Conservation (phyloP, 2,329 filamentous ascomycete genomes). For the Sarocladiaceae sp. region DNA sequence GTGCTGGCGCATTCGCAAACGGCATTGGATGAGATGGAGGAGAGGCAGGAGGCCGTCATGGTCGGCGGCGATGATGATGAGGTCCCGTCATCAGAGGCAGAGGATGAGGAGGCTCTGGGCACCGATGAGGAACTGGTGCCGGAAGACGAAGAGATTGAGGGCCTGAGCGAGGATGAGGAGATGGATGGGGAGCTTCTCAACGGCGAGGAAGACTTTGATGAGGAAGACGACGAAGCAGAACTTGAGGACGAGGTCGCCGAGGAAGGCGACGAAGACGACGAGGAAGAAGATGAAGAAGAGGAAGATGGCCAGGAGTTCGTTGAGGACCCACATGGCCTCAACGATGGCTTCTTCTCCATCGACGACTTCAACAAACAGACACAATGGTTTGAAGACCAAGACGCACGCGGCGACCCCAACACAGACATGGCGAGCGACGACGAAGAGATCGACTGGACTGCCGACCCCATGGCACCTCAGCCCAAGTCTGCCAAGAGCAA, state of each 20-base stretch:
- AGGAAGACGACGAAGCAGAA: conserved; percentile 27
- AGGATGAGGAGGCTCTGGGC: conserved; percentile 24
- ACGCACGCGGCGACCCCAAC: conserved; percentile 68
- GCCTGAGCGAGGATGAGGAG: conserved; percentile 26
- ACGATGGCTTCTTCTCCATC: conserved; percentile 97
- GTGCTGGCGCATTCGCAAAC: conserved; percentile 43
- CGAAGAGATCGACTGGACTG: conserved; percentile 82
- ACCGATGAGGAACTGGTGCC: conserved; percentile 2
- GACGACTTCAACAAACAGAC: conserved; percentile 95
- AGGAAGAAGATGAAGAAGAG: conserved; percentile 33
- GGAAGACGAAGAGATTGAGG: conserved; percentile 26
- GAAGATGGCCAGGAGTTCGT: conserved; percentile 41
- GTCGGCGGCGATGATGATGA: conserved; percentile 13
- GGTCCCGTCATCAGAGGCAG: conserved; percentile 19
- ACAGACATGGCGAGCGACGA: conserved; percentile 73
- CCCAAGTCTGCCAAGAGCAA: conserved; percentile 19
- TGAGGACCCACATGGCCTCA: conserved; percentile 71
- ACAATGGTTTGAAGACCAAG: conserved; percentile 81
- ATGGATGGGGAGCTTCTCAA: conserved; percentile 30
- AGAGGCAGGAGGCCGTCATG: conserved; percentile 37
- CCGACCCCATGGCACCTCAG: conserved; percentile 55
- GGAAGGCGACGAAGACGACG: conserved; percentile 26
- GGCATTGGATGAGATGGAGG: conserved; percentile 42
- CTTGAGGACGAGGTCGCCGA: conserved; percentile 27
- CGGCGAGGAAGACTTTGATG: conserved; percentile 22